These are phyloP conservation scores for Lepidium sativum DNA, from an alignment of 345 rosid genomes.

Conservation along the genomic window DNA sequence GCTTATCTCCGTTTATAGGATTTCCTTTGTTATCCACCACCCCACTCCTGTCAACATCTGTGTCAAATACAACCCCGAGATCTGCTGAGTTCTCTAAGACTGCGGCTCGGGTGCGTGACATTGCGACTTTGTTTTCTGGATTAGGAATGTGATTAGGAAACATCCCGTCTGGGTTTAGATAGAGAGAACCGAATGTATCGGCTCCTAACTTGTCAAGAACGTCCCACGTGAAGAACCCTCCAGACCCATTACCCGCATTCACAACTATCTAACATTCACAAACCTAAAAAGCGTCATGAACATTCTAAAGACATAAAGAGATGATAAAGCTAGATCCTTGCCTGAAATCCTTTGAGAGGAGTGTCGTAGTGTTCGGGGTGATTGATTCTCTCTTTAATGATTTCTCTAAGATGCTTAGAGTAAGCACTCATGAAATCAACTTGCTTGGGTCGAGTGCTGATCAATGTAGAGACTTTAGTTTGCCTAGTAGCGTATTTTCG, in stretches of 20 bases:
- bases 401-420: constrained; percentile 52
- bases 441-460: constrained; percentile 31
- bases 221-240: constrained; percentile 87
- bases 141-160: constrained; percentile 94
- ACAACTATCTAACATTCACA: constrained; percentile 56
- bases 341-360: constrained; percentile 83
- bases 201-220: constrained; percentile 90
- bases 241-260: constrained; percentile 91
- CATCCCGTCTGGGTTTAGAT: constrained; percentile 86
- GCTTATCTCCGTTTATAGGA: constrained; percentile 83
- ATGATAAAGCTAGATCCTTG: constrained; percentile 12
- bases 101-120: constrained; percentile 72
- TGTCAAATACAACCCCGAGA: constrained; percentile 94
- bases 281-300: not conserved
- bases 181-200: constrained; percentile 77
- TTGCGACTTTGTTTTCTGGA: constrained; percentile 81
- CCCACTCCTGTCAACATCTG: constrained; percentile 90
- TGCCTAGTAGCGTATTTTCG: constrained; percentile 61
- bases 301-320: not conserved
- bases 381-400: constrained; percentile 68
- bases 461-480: constrained; percentile 51
- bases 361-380: constrained; percentile 75
- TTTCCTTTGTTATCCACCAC: constrained; percentile 74
- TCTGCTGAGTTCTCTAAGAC: constrained; percentile 67
- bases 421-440: constrained; percentile 82